A percentile compares a stretch with the other conserved stretches of the same genome.
These are phyloP conservation scores for Ganoderma resinaceum DNA, from an alignment of 1,284 basidiomycete genomes.

Conservation along the genomic window DNA sequence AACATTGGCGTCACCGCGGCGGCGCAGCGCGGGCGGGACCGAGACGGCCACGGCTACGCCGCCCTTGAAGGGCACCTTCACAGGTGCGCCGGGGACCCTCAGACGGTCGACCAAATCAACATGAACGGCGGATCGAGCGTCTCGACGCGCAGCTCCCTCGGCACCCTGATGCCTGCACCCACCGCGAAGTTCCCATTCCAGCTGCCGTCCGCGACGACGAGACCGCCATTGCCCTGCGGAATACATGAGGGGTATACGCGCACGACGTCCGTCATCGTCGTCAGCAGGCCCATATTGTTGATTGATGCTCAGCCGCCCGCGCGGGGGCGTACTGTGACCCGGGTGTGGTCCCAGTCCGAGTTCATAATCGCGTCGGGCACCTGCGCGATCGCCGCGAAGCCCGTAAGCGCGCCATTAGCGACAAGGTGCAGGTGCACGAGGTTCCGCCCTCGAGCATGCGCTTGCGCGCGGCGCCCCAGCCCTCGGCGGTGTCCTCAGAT, in stretches of 20 bases:
- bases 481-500: conserved; percentile 23
- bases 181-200: conserved; percentile 45
- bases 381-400: conserved; percentile 51
- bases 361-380: conserved; percentile 36
- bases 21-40: neutral
- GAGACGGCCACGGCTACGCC: conserved; percentile 46
- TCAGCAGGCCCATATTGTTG: conserved; percentile 52
- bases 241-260: conserved; percentile 53
- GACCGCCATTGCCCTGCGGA: too few species aligned
- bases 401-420: conserved; percentile 51
- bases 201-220: conserved; percentile 57
- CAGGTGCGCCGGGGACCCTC: conserved; percentile 42
- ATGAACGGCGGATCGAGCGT: conserved; percentile 55
- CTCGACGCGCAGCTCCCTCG: conserved; percentile 59
- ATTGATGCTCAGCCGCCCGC: conserved; percentile 53
- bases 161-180: conserved; percentile 28
- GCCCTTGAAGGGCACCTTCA: conserved; percentile 45
- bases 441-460: conserved; percentile 42
- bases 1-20: neutral
- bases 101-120: conserved; percentile 46
- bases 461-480: conserved; percentile 35
- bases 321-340: too few species aligned
- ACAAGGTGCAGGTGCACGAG: conserved; percentile 59
- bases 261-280: conserved; percentile 50
- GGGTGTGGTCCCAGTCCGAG: too few species aligned